These are phyloP conservation scores for Mortierella sp. DNA, from an alignment of 371 early-diverging fungal genomes.

Conservation along the genomic window DNA sequence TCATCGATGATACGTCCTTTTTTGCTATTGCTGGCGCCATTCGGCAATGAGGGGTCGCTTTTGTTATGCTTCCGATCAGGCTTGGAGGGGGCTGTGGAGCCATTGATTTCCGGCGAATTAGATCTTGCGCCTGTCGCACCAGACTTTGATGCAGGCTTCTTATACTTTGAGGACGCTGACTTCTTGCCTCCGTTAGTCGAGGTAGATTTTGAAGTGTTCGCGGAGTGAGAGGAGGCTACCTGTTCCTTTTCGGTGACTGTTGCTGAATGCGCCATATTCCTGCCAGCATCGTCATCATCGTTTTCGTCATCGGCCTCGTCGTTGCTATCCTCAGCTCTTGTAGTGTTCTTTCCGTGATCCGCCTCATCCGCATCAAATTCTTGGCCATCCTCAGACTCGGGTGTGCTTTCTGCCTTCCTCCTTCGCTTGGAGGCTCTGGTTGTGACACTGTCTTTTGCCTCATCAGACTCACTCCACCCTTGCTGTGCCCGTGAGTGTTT, in stretches of 20 bases:
- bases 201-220: not conserved
- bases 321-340: not conserved
- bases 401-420: conserved; percentile 41
- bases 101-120: no score
- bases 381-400: conserved; percentile 20
- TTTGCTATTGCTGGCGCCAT: not conserved
- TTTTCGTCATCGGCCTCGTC: conserved; percentile 11
- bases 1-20: no score
- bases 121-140: no score
- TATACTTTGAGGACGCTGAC: not conserved
- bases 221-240: conserved; percentile 1
- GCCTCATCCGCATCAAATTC: not conserved
- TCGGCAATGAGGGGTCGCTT: not conserved
- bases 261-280: not conserved
- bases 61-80: no score
- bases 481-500: not conserved
- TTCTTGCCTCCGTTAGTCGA: not conserved
- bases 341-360: not conserved
- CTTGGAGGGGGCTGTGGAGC: no score
- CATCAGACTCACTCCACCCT: conserved; percentile 11
- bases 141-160: not conserved
- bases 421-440: conserved; percentile 36
- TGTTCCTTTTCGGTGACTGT: conserved; percentile 5
- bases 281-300: conserved; percentile 17
- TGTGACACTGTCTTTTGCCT: conserved; percentile 7